Conservation (phyloP, 805 yeast genomes). For the Candida bentonensis region DNA sequence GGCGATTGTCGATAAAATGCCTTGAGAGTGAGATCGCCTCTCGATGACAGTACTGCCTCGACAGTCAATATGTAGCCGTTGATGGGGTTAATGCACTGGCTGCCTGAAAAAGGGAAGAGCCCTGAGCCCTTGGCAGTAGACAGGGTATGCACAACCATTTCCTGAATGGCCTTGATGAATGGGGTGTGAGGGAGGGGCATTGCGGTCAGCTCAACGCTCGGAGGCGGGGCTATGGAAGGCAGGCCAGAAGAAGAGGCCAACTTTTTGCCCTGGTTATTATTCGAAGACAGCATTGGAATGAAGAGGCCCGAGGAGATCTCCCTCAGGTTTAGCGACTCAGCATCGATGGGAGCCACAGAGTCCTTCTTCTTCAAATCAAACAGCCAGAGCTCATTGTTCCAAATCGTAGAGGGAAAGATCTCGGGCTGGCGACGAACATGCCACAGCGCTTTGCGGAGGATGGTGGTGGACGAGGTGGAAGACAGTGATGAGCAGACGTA, state of each 20-base stretch:
- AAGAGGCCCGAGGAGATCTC: constrained; percentile 18
- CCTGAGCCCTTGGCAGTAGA: constrained; percentile 4
- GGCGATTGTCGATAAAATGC: constrained; percentile 6
- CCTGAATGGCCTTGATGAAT: constrained; percentile 10
- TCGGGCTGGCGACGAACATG: constrained; percentile 10
- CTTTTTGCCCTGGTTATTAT: constrained; percentile 4
- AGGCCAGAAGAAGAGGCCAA: constrained; percentile 5
- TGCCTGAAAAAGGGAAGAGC: constrained; percentile 10
- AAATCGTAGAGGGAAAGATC: constrained; percentile 10
- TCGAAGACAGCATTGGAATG: constrained; percentile 7
- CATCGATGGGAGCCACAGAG: constrained; percentile 9
- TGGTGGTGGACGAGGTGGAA: constrained; percentile 4
- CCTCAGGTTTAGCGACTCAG: constrained; percentile 8
- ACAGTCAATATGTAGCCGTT: constrained; percentile 10
- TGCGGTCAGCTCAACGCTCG: neutral
- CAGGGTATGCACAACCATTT: constrained; percentile 6
- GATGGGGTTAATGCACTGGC: constrained; percentile 5
- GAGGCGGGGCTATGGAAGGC: constrained; percentile 2
- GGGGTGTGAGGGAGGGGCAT: constrained; percentile 14
- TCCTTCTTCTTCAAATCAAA: constrained; percentile 9
- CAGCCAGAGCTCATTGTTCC: constrained; percentile 17
- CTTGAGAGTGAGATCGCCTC: constrained; percentile 13
- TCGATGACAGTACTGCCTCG: constrained; percentile 10
- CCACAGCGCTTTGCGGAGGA: constrained; percentile 15
- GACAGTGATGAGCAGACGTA: constrained; percentile 8